These are phyloP conservation scores for Globisporangium sylvaticum DNA, from an alignment of 352 stramenopile species.

Conservation along the genomic window DNA sequence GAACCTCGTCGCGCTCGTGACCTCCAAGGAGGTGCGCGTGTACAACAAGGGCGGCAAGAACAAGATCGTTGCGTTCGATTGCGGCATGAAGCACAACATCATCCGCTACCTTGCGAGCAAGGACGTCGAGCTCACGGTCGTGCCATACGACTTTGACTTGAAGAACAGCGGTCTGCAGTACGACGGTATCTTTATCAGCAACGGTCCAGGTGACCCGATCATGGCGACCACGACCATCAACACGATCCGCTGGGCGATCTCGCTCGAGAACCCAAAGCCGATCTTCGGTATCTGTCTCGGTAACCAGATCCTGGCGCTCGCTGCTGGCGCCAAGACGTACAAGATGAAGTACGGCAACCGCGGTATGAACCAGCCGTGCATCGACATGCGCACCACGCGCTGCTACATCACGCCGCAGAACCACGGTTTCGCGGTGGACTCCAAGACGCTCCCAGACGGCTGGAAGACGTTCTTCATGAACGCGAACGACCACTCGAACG, in stretches of 20 bases:
- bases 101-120: slow-evolving; percentile 94
- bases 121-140: slow-evolving; percentile 90
- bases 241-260: slow-evolving; percentile 89
- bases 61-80: slow-evolving; percentile 96
- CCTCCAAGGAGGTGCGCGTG: slow-evolving; percentile 86
- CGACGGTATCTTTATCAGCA: slow-evolving; percentile 97
- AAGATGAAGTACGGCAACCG: slow-evolving; percentile 99
- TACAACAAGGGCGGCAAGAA: slow-evolving; percentile 93
- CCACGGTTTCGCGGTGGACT: slow-evolving; percentile 97
- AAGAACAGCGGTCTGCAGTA: slow-evolving; percentile 87
- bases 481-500: slow-evolving; percentile 98
- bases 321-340: slow-evolving; percentile 93
- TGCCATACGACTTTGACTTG: slow-evolving; percentile 94
- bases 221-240: slow-evolving; percentile 89
- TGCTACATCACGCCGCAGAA: slow-evolving; percentile 99
- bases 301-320: slow-evolving; percentile 96
- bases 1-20: slow-evolving; percentile 96
- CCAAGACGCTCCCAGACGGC: slow-evolving; percentile 85
- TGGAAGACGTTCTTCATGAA: slow-evolving; percentile 99
- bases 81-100: slow-evolving; percentile 99
- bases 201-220: slow-evolving; percentile 97
- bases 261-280: slow-evolving; percentile 82
- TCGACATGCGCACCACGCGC: slow-evolving; percentile 93
- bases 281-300: slow-evolving; percentile 99
- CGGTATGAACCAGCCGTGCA: slow-evolving; percentile 97